These are phyloP conservation scores for Teratosphaeria epicoccoides DNA, from an alignment of 2,329 filamentous ascomycete species.

Conservation along the genomic window DNA sequence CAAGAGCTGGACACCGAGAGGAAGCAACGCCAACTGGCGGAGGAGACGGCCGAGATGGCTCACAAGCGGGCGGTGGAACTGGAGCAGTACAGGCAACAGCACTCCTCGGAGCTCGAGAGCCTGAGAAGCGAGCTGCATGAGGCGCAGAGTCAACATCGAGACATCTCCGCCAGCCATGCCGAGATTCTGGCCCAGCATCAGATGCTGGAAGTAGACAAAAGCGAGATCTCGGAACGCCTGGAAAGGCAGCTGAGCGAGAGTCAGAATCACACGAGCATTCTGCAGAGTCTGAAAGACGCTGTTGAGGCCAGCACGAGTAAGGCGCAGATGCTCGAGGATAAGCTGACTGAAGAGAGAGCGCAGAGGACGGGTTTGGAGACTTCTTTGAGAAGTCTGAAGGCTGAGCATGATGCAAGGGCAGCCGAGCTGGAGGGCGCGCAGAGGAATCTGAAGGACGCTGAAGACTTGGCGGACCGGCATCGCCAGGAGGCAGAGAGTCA, in stretches of 20 bases:
- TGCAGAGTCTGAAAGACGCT: constrained; percentile 66
- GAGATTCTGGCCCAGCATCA: constrained; percentile 67
- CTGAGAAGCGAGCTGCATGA: constrained; percentile 77
- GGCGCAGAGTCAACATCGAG: constrained; percentile 63
- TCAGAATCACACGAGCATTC: constrained; percentile 58
- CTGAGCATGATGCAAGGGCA: constrained; percentile 71
- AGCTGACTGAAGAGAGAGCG: constrained; percentile 72
- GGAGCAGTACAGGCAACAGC: constrained; percentile 72
- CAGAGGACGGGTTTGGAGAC: constrained; percentile 64
- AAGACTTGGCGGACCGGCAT: constrained; percentile 79
- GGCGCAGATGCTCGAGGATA: constrained; percentile 63
- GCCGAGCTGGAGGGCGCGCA: constrained; percentile 65
- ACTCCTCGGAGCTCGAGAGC: constrained; percentile 72
- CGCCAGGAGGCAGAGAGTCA: constrained; percentile 80
- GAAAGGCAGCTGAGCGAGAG: constrained; percentile 56
- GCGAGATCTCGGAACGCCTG: constrained; percentile 60
- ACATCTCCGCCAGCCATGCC: constrained; percentile 66
- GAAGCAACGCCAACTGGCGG: constrained; percentile 69
- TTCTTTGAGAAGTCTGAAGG: constrained; percentile 64
- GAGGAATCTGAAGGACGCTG: constrained; percentile 68
- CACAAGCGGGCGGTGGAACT: constrained; percentile 76
- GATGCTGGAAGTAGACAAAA: constrained; percentile 75
- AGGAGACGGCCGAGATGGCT: constrained; percentile 74
- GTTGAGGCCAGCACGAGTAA: constrained; percentile 71
- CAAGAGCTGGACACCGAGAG: constrained; percentile 71